Conservation (phyloP, 805 yeast species). For the Saccharomycopsis sp. region DNA sequence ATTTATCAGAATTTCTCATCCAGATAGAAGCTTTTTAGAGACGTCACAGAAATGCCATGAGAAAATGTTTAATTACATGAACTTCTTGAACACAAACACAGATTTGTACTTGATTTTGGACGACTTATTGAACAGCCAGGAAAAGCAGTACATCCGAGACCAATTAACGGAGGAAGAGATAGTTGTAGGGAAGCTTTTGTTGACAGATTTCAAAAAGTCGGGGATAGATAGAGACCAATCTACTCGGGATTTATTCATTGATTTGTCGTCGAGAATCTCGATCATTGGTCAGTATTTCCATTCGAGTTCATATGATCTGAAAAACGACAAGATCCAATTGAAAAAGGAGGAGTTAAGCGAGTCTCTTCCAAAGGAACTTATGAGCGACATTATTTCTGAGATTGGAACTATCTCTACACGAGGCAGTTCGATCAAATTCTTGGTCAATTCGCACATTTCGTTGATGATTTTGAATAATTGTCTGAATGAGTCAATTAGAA, state of each 20-base stretch:
- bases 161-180: constrained; percentile 65
- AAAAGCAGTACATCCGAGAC: constrained; percentile 26
- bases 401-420: constrained; percentile 10
- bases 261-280: constrained; percentile 74
- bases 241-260: constrained; percentile 64
- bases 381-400: constrained; percentile 8
- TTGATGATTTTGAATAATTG: constrained; percentile 57
- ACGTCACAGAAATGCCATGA: constrained; percentile 89
- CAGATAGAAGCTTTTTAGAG: constrained; percentile 56
- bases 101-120: constrained; percentile 57
- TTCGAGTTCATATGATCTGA: constrained; percentile 36
- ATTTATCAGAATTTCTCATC: constrained; percentile 84
- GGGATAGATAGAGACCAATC: constrained; percentile 74
- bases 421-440: constrained; percentile 42
- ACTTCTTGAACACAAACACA: constrained; percentile 77
- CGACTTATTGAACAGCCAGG: constrained; percentile 41
- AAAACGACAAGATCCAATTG: constrained; percentile 27
- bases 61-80: constrained; percentile 89
- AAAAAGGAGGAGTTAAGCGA: constrained; percentile 28
- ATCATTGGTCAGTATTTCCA: constrained; percentile 72
- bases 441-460: constrained; percentile 58
- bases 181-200: constrained; percentile 71
- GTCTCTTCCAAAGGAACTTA: constrained; percentile 18
- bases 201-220: constrained; percentile 82
- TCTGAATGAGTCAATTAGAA: constrained; percentile 49